These are phyloP conservation scores for Arthroderma sp. DNA, from an alignment of 2,329 filamentous ascomycete genomes.

Conservation along the genomic window DNA sequence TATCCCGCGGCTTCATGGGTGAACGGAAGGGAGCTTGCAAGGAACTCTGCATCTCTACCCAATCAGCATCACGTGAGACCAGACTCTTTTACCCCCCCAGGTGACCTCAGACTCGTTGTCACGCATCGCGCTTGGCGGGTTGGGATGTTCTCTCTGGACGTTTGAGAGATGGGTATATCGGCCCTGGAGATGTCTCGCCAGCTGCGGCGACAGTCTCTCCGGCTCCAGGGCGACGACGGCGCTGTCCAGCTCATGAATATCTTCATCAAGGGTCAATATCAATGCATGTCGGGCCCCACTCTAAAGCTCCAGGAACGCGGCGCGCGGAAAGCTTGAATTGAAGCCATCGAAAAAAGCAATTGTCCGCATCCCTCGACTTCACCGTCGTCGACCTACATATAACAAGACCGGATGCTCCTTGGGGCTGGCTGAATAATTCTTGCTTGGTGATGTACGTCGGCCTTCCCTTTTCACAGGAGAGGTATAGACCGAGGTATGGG, in stretches of 20 bases:
- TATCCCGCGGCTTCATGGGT: background rate
- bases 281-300: background rate
- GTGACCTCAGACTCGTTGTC: background rate
- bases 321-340: conserved; percentile 3
- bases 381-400: background rate
- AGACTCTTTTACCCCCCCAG: background rate
- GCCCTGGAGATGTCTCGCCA: background rate
- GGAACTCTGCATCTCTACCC: conserved; percentile 3
- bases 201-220: background rate
- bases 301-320: conserved; percentile 1
- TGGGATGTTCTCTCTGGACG: background rate
- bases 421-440: background rate
- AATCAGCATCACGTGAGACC: background rate
- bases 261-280: background rate
- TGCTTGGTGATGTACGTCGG: background rate
- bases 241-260: background rate
- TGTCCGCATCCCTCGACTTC: background rate
- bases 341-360: conserved; percentile 5
- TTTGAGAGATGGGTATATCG: background rate
- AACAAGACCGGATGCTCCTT: background rate
- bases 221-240: background rate
- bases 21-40: background rate
- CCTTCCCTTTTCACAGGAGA: background rate
- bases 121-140: background rate
- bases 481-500: background rate